These are phyloP conservation scores for Pichia kluyveri DNA, from an alignment of 805 yeast genomes.

Conservation along the genomic window DNA sequence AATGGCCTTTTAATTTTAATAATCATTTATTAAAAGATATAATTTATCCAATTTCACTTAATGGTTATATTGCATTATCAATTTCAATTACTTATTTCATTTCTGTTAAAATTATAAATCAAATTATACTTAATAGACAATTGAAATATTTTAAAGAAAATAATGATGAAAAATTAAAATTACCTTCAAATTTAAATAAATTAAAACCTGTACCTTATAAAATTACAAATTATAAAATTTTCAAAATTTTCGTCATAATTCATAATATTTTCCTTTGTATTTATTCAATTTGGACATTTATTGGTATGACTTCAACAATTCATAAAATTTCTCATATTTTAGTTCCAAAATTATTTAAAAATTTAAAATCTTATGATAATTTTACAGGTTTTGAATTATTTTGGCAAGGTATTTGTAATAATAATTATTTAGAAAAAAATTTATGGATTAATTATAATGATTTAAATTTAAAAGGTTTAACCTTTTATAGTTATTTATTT, in stretches of 20 bases:
- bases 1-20: slow-evolving; percentile 19
- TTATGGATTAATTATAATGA: slow-evolving; percentile 34
- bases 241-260: slow-evolving; percentile 46
- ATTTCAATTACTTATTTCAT: slow-evolving; percentile 52
- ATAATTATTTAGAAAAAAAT: slow-evolving; percentile 41
- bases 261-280: slow-evolving; percentile 55
- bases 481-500: slow-evolving; percentile 56
- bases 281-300: slow-evolving; percentile 64
- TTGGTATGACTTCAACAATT: slow-evolving; percentile 53
- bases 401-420: slow-evolving; percentile 49
- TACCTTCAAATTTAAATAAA: slow-evolving; percentile 23
- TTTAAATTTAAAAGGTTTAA: slow-evolving; percentile 32
- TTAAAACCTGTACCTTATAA: slow-evolving; percentile 46
- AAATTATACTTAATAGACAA: slow-evolving; percentile 38
- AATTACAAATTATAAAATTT: slow-evolving; percentile 35
- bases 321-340: slow-evolving; percentile 20
- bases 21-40: slow-evolving; percentile 18
- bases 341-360: slow-evolving; percentile 21
- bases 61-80: slow-evolving; percentile 43
- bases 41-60: slow-evolving; percentile 35
- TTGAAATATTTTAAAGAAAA: slow-evolving; percentile 22
- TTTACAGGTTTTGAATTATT: slow-evolving; percentile 31
- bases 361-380: slow-evolving; percentile 2
- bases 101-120: slow-evolving; percentile 47
- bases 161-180: slow-evolving; percentile 17